Base-by-base conservation (phyloP, 306 rosid genomes). In the Fragaria nilgerrensis region DNA sequence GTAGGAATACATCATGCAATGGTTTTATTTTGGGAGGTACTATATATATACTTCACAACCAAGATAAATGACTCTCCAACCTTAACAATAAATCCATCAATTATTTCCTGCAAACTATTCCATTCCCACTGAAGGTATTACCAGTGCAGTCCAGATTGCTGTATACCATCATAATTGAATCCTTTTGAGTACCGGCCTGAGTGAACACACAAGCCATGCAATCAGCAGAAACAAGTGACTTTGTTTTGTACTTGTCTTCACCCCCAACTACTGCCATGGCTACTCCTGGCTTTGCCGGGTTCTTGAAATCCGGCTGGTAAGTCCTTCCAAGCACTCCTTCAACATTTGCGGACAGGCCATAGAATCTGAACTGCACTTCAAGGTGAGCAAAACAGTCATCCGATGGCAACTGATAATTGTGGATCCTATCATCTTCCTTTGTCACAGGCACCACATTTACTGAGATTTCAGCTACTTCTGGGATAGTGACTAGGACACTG, bases 251-350 rank as follows among this genome's bases (percentile, higher is more conserved):
- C 86, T 56, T 85, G 47, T 90, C 82, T 77, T 89, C 97, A 43
- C 97, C 98, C 73, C 98, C 97, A 45, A 94, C 85, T 8, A 94
- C 88, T 0, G 97, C 88, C 97, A 94, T 90, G 3, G 96, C 90
- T 50, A 92, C 93, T 0, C 98, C 98, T 3, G 77, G 79, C 84
- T 87, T 92, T 1, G 90, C 94, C 0, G 96, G 94, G 53, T 89
- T 92, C 63, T 82, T 47, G 50, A 94, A 94, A 81, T 92, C 93
- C 0, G 89, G 96, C 78, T 85, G 92, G 44, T 92, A 94, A 81
- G 97, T 90, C 86, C 93, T 89, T 5, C 97, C 97, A 27, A 94
- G 89, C 41, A 94, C 92, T 71, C 98, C 94, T 82, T 94, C 98
- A 52, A 92, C 93, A 68, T 88, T 84, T 0, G 86, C 43, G 1